Base-by-base conservation (phyloP, 257 asterid species). In the Penstemon barbatus region DNA sequence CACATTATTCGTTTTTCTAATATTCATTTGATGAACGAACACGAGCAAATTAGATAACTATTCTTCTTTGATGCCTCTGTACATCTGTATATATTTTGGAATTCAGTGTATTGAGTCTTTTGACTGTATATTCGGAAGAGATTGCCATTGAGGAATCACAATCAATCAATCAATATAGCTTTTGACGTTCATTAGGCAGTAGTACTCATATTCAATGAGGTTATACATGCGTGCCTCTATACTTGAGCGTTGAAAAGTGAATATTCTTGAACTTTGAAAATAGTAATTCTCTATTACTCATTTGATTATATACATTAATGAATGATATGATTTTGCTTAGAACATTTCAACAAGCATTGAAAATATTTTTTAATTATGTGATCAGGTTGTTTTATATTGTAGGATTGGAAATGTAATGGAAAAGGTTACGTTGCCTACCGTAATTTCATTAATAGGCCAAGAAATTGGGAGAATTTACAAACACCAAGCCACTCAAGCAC, bases 341-440 rank as follows among this genome's bases (percentile, higher is more conserved):
- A 61, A 33, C 45, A 54, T 58, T 40, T 68, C 13, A 18, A 12
- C 65, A 48, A 64, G 63, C 42, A 11, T 41, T 25, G 33, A 25
- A 25, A 25, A 25, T 45, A 50, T 37, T 61, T 39, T 50, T 66
- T 79, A 68, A 76, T 78, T 62, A 71, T 51, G 43, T 61, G 55
- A 45, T 25, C 62, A 40, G 63, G 51, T 61, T 81, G 37, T 49
- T 49, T n/a, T 59, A 33, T 77, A 60, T 66, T 79, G 79, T 75
- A 93, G 99, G 95, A 81, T 67, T 94, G 99, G 99, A 84, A 88
- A 81, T 84, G 91, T 75, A 89, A 89, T 70, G 97, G 96, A 75
- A 94, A 85, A 82, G 95, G 97, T 59, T 94, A 94, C 19, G 94
- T 83, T 52, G 86, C 97, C 69, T 94, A 71, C 75, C 97, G 96